Conservation (phyloP, 306 rosid species). For the Trifolium subterraneum region DNA sequence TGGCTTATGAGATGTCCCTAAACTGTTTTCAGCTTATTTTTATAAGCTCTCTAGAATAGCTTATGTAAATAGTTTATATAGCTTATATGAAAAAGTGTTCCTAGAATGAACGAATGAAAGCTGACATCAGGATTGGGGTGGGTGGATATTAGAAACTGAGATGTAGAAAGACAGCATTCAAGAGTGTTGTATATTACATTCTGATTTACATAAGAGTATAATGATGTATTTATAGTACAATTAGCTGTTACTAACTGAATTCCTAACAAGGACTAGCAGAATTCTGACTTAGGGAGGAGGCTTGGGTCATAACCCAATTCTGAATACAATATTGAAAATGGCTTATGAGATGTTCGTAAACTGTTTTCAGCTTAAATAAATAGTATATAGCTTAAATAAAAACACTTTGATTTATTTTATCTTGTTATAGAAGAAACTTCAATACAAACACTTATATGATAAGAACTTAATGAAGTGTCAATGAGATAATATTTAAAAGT, state of each 20-base stretch:
- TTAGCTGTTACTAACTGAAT: background rate
- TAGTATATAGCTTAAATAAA: too few species aligned
- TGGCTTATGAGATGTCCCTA: too few species aligned
- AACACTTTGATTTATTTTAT: too few species aligned
- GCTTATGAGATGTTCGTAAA: too few species aligned
- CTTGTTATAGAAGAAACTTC: background rate
- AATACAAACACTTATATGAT: background rate
- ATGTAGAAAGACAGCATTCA: background rate
- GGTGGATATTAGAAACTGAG: background rate
- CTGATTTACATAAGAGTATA: background rate
- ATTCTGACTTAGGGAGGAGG: background rate
- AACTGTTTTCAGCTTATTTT: too few species aligned
- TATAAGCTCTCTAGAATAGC: too few species aligned
- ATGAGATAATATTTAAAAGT: background rate
- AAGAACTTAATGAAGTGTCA: background rate
- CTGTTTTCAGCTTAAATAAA: too few species aligned
- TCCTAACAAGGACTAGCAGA: background rate
- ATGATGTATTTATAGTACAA: background rate
- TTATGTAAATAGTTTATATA: too few species aligned
- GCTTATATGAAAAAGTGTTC: too few species aligned
- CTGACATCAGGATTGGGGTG: conserved; percentile 9
- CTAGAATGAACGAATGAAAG: background rate
- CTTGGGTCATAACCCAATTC: background rate
- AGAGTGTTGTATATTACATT: background rate
- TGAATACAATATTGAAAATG: background rate